Evolutionary conservation across 345 rosid genomes (phyloP), one percentile per base, ranked within the genome.

Genomic region (Syzygium grande): DNA sequence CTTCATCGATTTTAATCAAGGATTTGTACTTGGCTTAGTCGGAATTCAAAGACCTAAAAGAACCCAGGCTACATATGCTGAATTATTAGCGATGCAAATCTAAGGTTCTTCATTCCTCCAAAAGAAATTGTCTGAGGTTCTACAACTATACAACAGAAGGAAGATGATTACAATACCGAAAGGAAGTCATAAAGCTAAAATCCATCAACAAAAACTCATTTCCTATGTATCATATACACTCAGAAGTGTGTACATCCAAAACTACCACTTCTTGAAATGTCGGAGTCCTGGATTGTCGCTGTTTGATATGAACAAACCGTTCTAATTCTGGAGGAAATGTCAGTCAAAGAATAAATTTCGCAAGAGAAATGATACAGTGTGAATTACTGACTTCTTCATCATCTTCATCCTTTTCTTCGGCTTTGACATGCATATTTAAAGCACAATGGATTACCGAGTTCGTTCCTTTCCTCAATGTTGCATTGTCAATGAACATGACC

Each of bases 401-500:
- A 61, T 92, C 88, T 16, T 94, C 92, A 0, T 90, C 95, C 25
- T 91, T 91, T 79, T 91, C 84, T 54, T 93, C 90, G 0, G 94
- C 91, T 87, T 90, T 88, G 10, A 86, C 89, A 43, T 84, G 78
- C 16, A 92, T 87, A 34, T 91, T 92, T 87, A 93, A 87, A 30
- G 94, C 89, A 87, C 96, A 95, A 3, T 94, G 96, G 49, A 95
- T 90, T 54, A 91, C 92, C 0, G 95, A 91, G 92, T 94, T 96
- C 84, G 92, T 85, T 89, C 95, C 96, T 93, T 94, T 96, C 90
- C 96, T 96, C 90, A 95, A 86, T 86, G 90, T 93, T 14, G 98
- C 99, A 89, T 95, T 95, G 88, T 95, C 98, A 22, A 97, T 89
- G 85, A 94, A 91, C 29, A 91, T 88, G 86, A 95, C 98, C 10